Conservation (phyloP, 139 green algal genomes). For the Nannochloris sp. region DNA sequence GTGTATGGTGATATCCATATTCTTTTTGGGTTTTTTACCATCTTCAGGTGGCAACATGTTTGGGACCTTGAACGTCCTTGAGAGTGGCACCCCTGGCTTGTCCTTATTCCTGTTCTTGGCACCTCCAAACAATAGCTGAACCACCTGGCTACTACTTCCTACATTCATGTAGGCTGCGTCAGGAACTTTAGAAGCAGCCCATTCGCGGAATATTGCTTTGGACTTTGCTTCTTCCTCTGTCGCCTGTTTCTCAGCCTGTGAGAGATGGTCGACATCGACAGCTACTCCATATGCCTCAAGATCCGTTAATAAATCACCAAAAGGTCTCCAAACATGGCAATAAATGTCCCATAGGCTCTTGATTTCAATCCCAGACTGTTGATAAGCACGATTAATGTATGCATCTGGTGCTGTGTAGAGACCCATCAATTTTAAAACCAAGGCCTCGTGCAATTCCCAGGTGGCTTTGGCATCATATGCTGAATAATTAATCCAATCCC, state of each 20-base stretch:
- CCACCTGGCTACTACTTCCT: slow-evolving; percentile 45
- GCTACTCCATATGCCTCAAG: slow-evolving; percentile 80
- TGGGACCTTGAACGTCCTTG: slow-evolving; percentile 44
- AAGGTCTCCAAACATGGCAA: slow-evolving; percentile 59
- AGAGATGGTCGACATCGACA: slow-evolving; percentile 45
- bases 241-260: slow-evolving; percentile 36
- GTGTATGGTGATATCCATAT: slow-evolving; percentile 52
- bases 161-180: slow-evolving; percentile 75
- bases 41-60: slow-evolving; percentile 35
- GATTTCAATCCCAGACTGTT: slow-evolving; percentile 1
- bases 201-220: slow-evolving; percentile 55
- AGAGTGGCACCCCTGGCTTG: slow-evolving; percentile 23
- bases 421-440: slow-evolving; percentile 30
- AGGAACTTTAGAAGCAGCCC: slow-evolving; percentile 45
- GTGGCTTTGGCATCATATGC: slow-evolving; percentile 85
- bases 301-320: slow-evolving; percentile 86
- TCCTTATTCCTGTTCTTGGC: slow-evolving; percentile 31
- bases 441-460: slow-evolving; percentile 57
- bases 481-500: slow-evolving; percentile 83
- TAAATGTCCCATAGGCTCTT: slow-evolving; percentile 76
- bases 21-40: slow-evolving; percentile 55
- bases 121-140: slow-evolving; percentile 73
- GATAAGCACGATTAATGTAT: slow-evolving; percentile 16
- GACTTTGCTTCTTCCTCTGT: slow-evolving; percentile 45
- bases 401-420: slow-evolving; percentile 7